phyloP scores from a whole-genome alignment of 2,329 filamentous ascomycete species.

The Fonsecaea nubica region DNA sequence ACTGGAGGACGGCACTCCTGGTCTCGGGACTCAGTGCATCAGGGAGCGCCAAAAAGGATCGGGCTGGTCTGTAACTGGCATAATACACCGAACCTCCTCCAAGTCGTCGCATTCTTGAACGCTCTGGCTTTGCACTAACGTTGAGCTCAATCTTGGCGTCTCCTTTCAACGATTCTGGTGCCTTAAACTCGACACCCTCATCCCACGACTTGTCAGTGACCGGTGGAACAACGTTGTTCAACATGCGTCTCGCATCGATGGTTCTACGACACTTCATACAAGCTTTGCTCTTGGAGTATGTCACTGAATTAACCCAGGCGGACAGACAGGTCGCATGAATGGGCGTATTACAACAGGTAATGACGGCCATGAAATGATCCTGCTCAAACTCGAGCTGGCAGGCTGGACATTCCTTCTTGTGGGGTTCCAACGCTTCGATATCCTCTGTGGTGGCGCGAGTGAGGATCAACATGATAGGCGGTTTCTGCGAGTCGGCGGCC shows the following conservation, averaged over 20 bases:
- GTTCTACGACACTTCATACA: constrained; percentile 37
- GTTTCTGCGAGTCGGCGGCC: constrained; percentile 16
- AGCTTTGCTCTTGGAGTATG: constrained; percentile 30
- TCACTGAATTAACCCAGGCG: constrained; percentile 36
- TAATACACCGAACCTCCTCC: constrained; percentile 20
- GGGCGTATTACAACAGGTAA: constrained; percentile 35
- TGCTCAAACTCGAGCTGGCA: constrained; percentile 37
- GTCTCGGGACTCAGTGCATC: constrained; percentile 20
- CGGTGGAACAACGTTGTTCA: constrained; percentile 35
- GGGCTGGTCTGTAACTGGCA: constrained; percentile 16
- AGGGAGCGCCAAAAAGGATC: neutral
- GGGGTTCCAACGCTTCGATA: constrained; percentile 32
- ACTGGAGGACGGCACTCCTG: constrained; percentile 14
- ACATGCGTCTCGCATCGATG: constrained; percentile 33
- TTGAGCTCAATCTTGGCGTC: constrained; percentile 33
- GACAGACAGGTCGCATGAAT: constrained; percentile 38
- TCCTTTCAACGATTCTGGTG: constrained; percentile 30
- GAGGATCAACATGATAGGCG: constrained; percentile 27
- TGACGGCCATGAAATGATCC: constrained; percentile 34
- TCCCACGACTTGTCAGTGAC: constrained; percentile 36
- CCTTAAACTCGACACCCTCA: constrained; percentile 33
- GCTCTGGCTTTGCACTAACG: constrained; percentile 31
- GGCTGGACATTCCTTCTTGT: constrained; percentile 37
- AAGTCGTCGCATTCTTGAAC: constrained; percentile 19
- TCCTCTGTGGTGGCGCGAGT: constrained; percentile 30